Base-by-base conservation (phyloP, 1,284 basidiomycete species). In the Coniferiporia weirii region DNA sequence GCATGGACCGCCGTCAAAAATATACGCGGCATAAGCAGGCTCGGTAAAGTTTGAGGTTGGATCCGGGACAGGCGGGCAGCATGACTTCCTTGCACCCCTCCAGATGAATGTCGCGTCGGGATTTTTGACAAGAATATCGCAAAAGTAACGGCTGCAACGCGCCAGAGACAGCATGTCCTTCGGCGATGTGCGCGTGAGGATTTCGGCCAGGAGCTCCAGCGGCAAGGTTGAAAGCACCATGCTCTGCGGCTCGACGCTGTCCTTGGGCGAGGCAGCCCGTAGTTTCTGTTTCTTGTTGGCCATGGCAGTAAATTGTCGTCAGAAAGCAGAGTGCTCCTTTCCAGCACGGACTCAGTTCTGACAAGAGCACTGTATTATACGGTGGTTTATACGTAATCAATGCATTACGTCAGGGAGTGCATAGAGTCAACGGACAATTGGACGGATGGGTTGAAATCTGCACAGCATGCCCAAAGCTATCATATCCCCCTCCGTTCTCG, bases 401-500 rank as follows among this genome's bases (percentile, higher is more conserved):
- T 27, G 5, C 27, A 27, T 27, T 27, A 27, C 27, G 27, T 27
- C 27, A 27, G 27, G 27, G 5, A 27, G 27, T 27, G 27, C 27
- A 27, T 27, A 27, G 27, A 27, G 27, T 27, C 27, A 27, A 27
- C 27, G 27, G 5, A 27, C 27, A 27, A 27, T 27, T 27, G 27
- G 27, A 27, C 27, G 27, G 27, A 27, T 27, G 27, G n/a, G 27
- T 27, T 27, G 5, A 5, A 27, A 10, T 19, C 49, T 22, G 17
- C 9, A 5, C 32, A 49, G 43, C 35, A 93, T 94, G 92, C 89
- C 86, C 66, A 82, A 82, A 68, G 86, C 91, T 17, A 94, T 95
- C 73, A 91, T 96, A 71, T 86, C 92, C 8, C 93, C 93, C 35
- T 95, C 92, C 13, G 91, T 95, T 44, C 87, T 95, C 32, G 93